These are phyloP conservation scores for Bipolaris cookei DNA, from an alignment of 2,329 filamentous ascomycete genomes.

Conservation along the genomic window DNA sequence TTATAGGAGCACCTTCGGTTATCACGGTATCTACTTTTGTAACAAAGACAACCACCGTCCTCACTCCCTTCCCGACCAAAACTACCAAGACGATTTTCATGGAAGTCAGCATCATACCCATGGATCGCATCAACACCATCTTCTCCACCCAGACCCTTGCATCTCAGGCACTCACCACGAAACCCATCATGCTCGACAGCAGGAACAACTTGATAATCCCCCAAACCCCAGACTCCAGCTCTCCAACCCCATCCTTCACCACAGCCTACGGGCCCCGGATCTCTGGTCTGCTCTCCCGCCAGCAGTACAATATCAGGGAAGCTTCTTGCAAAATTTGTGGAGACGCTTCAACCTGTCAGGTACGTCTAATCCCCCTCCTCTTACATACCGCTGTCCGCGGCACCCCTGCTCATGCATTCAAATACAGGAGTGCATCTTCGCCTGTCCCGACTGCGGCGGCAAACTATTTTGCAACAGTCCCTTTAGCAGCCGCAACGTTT, in stretches of 20 bases:
- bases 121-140: not conserved
- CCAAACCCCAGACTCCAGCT: not conserved
- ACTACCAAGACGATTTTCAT: not conserved
- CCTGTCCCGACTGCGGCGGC: not conserved
- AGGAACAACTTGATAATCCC: not conserved
- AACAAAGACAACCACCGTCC: not conserved
- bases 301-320: not conserved
- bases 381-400: too few species aligned
- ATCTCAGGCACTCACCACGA: not conserved
- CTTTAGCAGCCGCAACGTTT: not conserved
- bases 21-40: not conserved
- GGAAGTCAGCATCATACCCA: not conserved
- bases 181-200: not conserved
- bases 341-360: not conserved
- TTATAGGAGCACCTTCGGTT: not conserved
- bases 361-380: not conserved
- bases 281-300: not conserved
- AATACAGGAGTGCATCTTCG: not conserved
- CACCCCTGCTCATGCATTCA: not conserved
- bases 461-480: not conserved
- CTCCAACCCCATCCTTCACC: not conserved
- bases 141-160: not conserved
- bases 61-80: not conserved
- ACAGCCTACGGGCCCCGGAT: not conserved
- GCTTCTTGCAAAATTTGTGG: not conserved